Base-by-base conservation (phyloP, 2,329 filamentous ascomycete genomes). In the Alternaria rosae region DNA sequence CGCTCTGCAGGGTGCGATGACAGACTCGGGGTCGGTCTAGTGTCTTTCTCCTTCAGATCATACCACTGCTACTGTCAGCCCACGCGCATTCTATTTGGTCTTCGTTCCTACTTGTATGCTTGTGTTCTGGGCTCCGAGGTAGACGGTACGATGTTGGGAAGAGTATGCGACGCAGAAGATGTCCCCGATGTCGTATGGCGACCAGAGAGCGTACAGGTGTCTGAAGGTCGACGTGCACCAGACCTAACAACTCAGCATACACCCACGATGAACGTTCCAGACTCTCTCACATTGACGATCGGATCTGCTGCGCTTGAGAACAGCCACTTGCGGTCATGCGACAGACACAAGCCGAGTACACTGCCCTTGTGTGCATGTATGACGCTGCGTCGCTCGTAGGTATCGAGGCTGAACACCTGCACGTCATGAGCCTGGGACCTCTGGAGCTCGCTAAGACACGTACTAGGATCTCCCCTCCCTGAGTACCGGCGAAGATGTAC, bases 101-200 rank as follows among this genome's bases (percentile, higher is more conserved):
- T 17, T 30, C 1, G 41, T 11, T 6, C 61, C 42, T 79, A 85
- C 84, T 75, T 68, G 66, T 54, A 97, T 95, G 41, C 91, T 93
- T 8, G 93, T 95, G 75, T 98, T 97, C 76, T 98, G 95, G 1
- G 93, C 92, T 59, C 95, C 95, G 44, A 97, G 87, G 78, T 97
- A 98, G 5, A 97, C 86, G 0, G 91, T 97, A 69, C 94, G 87
- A 71, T 92, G 85, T 68, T 89, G 86, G 7, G 88, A 82, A 5
- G 93, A 97, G 79, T 97, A 97, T 1, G 91, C 91, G n/a, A 97
- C 90, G 70, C 93, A 97, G 78, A 98, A 98, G 61, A 99, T 89
- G 81, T 99, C 95, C 62, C 95, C 95, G 42, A 97, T 92, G 71
- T 98, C 95, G 79, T 97, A 94, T 51, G 90, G 91, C 65, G 93